Conservation (phyloP, 73 alveolate genomes). For the Tetrahymena borealis region DNA sequence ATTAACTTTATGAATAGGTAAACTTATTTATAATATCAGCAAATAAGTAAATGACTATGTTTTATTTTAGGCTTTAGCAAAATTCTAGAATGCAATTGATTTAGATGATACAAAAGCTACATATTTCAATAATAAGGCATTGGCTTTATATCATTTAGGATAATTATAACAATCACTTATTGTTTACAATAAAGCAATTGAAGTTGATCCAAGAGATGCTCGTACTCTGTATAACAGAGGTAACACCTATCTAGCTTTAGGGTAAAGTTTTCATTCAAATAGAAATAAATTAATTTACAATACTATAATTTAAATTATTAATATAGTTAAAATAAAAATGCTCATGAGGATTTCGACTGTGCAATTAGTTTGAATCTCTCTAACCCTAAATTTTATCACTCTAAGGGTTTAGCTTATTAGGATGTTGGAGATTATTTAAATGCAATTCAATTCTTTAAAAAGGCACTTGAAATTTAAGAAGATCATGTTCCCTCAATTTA, state of each 20-base stretch:
- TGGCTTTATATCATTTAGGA: slow-evolving; percentile 64
- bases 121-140: slow-evolving; percentile 65
- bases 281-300: too few relatives aligned
- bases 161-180: slow-evolving; percentile 55
- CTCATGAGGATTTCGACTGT: slow-evolving; percentile 71
- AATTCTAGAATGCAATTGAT: slow-evolving; percentile 67
- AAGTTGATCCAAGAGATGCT: slow-evolving; percentile 62
- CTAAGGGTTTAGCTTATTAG: slow-evolving; percentile 83
- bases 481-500: slow-evolving; percentile 59
- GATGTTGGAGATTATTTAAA: slow-evolving; percentile 45
- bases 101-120: slow-evolving; percentile 58
- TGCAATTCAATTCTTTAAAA: slow-evolving; percentile 76
- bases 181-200: slow-evolving; percentile 75
- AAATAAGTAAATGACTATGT: too few relatives aligned
- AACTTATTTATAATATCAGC: neutral
- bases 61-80: slow-evolving; percentile 55
- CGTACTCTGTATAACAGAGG: slow-evolving; percentile 73
- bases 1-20: slow-evolving; percentile 50
- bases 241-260: slow-evolving; percentile 60
- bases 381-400: slow-evolving; percentile 74
- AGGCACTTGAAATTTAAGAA: slow-evolving; percentile 48
- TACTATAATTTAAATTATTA: too few relatives aligned
- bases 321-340: slow-evolving; percentile 32
- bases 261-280: slow-evolving; percentile 25
- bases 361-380: slow-evolving; percentile 64